These are phyloP conservation scores for Carex myosuroides DNA, from an alignment of 176 grass and related monocot genomes.

Conservation along the genomic window DNA sequence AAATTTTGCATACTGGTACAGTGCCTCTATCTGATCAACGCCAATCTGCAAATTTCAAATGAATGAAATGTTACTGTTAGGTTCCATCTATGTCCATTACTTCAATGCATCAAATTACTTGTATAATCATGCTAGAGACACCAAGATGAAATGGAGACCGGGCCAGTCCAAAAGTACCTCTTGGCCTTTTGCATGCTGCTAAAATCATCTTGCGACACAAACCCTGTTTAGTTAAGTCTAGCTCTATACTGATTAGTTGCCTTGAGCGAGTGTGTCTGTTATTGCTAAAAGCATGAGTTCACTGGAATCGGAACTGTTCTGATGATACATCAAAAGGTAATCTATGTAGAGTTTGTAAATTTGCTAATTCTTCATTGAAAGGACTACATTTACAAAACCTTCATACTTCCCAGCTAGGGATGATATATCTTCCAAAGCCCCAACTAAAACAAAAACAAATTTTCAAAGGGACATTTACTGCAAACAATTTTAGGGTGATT, in stretches of 20 bases:
- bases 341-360: not conserved
- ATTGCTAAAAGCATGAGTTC: not conserved
- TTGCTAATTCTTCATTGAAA: not conserved
- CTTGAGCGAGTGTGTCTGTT: not conserved
- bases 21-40: slow-evolving; percentile 69
- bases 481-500: not conserved
- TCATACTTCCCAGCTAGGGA: not conserved
- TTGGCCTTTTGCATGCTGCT: not conserved
- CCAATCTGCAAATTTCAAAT: slow-evolving; percentile 53
- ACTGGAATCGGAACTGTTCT: not conserved
- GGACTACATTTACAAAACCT: not conserved
- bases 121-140: not conserved
- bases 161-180: not conserved
- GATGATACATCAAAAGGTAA: not conserved
- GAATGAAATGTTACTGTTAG: not conserved
- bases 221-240: not conserved
- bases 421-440: not conserved
- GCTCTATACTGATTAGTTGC: not conserved
- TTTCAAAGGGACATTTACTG: not conserved
- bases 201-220: not conserved
- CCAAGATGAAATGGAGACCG: not conserved
- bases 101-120: not conserved
- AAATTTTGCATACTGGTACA: slow-evolving; percentile 89
- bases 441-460: not conserved
- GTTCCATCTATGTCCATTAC: not conserved